phyloP scores from a whole-genome alignment of 1,139 yeast genomes.

The Meyerozyma smithsonii region DNA sequence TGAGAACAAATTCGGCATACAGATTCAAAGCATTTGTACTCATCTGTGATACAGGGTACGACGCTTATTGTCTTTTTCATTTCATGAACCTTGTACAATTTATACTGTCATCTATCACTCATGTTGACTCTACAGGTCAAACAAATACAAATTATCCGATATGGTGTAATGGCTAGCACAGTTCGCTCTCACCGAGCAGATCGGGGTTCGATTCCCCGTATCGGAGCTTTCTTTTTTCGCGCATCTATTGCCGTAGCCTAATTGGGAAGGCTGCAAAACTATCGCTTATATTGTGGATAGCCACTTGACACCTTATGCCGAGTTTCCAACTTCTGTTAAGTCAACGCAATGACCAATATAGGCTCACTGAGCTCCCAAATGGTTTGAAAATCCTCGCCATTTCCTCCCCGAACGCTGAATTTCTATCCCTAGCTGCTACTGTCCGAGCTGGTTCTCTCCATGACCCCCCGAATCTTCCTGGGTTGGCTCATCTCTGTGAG shows the following conservation, averaged over 20 bases:
- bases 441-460: constrained; percentile 61
- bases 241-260: constrained; percentile 1
- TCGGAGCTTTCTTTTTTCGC: constrained; percentile 25
- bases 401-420: constrained; percentile 8
- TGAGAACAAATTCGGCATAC: too few species aligned
- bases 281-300: not conserved
- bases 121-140: not conserved
- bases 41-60: too few species aligned
- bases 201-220: constrained; percentile 51
- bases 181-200: constrained; percentile 28
- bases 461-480: constrained; percentile 52
- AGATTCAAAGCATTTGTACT: too few species aligned
- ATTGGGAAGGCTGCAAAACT: not conserved
- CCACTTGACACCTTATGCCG: not conserved
- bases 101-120: not conserved
- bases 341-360: constrained; percentile 1
- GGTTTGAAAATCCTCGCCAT: constrained; percentile 10
- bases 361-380: constrained; percentile 7
- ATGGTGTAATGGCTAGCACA: constrained; percentile 28
- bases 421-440: constrained; percentile 27
- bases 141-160: constrained; percentile 18
- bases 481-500: constrained; percentile 73
- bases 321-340: not conserved
- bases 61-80: too few species aligned
- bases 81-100: too few species aligned